Evolutionary conservation across 2,329 filamentous ascomycete genomes (phyloP).

Genomic region (Aurifilum marmelostoma): DNA sequence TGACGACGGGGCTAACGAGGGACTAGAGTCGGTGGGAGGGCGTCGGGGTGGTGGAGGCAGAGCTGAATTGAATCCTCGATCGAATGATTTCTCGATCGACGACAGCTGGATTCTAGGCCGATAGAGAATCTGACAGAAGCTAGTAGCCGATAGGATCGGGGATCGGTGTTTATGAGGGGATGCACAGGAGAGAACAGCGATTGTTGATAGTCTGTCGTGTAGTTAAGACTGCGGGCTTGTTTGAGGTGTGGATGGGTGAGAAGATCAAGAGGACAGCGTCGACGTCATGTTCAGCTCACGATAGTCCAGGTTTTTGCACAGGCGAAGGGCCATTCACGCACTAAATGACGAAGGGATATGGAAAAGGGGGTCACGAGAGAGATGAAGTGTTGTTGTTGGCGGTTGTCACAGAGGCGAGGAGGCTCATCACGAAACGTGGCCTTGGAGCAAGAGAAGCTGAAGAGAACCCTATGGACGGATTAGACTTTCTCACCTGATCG

Average conservation of each 20-base stretch:
- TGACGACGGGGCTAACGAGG: neutral
- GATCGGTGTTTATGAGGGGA: conserved; percentile 1
- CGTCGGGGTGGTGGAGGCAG: neutral
- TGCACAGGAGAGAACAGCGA: neutral
- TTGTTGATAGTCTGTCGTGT: neutral
- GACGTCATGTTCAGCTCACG: neutral
- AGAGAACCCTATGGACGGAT: neutral
- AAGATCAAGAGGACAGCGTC: neutral
- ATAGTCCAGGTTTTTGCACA: neutral
- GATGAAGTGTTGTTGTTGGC: neutral
- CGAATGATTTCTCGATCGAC: neutral
- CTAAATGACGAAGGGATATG: neutral
- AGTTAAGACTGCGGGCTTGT: neutral
- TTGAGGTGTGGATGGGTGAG: no score
- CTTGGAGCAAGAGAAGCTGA: neutral
- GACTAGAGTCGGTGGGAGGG: neutral
- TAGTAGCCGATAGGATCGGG: neutral
- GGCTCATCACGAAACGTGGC: neutral
- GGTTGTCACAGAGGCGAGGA: neutral
- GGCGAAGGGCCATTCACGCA: neutral
- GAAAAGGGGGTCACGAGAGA: neutral
- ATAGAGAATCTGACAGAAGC: neutral
- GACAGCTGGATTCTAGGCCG: neutral
- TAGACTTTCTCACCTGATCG: neutral
- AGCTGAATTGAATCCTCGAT: neutral